Base-by-base conservation (phyloP, 106 monocot species). In the Posidonia australis region DNA sequence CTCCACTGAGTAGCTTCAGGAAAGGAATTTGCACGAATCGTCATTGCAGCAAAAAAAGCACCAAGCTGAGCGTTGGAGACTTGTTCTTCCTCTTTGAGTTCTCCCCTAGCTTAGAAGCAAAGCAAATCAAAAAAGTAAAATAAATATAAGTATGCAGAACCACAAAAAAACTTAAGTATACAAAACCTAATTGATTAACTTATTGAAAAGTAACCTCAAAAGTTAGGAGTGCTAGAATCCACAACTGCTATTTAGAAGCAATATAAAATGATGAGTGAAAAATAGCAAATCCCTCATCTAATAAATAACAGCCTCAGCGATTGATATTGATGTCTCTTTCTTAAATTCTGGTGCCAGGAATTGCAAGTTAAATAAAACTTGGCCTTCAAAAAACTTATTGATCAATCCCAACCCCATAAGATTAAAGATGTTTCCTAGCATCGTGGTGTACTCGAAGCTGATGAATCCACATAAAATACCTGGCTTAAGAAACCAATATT, bases 41-140 rank as follows among this genome's bases (percentile, higher is more conserved):
- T 86, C 94, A 96, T 96, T 54, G 82, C 86, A 74, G 86, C 86
- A 74, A 96, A 96, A 74, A 96, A 96, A 16, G 94, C 84, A 17
- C 94, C 94, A 64, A 96, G 82, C 70, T 96, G 94, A 16, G 94
- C 86, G 46, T 76, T 75, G 43, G 94, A 96, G 10, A 96, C 90
- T 73, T 81, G 70, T 16, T 79, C 84, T 42, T 80, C 83, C 68
- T 87, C 86, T 66, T 66, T 41, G 47, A 96, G 84, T 73, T 96
- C 94, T 87, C 94, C 90, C 66, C 66, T 87, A 69, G 80, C 94
- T 96, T 73, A 30, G 32, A 12, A 60, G 17, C 64, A 58, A 45
- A 41, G 60, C n/a, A 58, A 26, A 66, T 58, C 23, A 64, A 27
- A 64, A 20, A 17, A 6, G 13, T 18, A 30, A 10, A 30, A 61